These are phyloP conservation scores for Endotrypanum monterogeii DNA, from an alignment of 208 protist genomes.

Conservation along the genomic window DNA sequence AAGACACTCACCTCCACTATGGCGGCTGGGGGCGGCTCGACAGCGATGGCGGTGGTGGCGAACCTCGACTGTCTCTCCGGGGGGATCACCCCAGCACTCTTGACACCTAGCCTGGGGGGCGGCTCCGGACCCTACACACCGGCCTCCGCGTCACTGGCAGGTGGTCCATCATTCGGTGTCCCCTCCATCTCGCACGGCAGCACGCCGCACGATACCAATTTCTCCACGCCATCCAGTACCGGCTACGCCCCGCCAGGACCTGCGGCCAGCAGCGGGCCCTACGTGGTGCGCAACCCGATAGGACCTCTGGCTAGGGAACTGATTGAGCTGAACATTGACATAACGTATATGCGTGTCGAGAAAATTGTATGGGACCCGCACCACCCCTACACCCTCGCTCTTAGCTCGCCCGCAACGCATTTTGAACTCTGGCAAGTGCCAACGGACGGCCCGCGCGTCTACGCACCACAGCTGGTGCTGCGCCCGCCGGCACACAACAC, in stretches of 20 bases:
- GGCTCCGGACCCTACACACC: conserved; percentile 27
- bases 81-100: conserved; percentile 22
- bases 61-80: conserved; percentile 23
- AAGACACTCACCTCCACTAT: conserved; percentile 46
- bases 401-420: conserved; percentile 61
- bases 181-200: conserved; percentile 16
- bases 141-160: conserved; percentile 17
- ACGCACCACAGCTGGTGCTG: conserved; percentile 64
- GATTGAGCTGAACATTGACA: conserved; percentile 78
- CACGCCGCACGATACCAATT: conserved; percentile 17
- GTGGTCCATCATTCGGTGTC: conserved; percentile 10
- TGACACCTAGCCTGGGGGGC: conserved; percentile 28
- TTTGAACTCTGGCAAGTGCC: conserved; percentile 88
- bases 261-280: conserved; percentile 12
- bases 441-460: conserved; percentile 39
- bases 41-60: conserved; percentile 46
- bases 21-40: conserved; percentile 47
- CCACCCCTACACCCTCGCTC: conserved; percentile 83
- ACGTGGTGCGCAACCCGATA: conserved; percentile 21
- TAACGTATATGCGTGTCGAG: conserved; percentile 59
- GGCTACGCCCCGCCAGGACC: background rate
- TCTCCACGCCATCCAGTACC: conserved; percentile 16
- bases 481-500: conserved; percentile 68
- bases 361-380: conserved; percentile 88
- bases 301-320: conserved; percentile 48